These are phyloP conservation scores for Boletus speciosus DNA, from an alignment of 768 basidiomycete genomes.

Conservation along the genomic window DNA sequence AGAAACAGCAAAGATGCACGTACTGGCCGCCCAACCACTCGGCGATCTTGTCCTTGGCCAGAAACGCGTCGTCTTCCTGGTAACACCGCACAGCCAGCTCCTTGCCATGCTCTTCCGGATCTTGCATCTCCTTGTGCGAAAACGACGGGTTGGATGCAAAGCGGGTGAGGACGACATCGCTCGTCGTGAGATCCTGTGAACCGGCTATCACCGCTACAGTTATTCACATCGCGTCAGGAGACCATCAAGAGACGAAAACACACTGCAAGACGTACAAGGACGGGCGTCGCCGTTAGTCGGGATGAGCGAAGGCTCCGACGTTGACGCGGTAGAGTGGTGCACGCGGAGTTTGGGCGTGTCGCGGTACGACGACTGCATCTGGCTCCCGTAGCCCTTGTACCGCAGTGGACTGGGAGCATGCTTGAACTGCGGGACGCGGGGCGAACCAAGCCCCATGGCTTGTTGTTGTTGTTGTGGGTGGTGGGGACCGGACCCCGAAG, in stretches of 20 bases:
- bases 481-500: conserved; percentile 28
- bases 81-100: conserved; percentile 77
- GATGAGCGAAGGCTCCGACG: conserved; percentile 79
- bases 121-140: conserved; percentile 46
- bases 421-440: conserved; percentile 34
- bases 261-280: conserved; percentile 38
- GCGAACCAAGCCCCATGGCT: conserved; percentile 25
- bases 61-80: conserved; percentile 80
- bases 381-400: conserved; percentile 37
- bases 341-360: conserved; percentile 49
- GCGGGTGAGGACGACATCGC: conserved; percentile 45
- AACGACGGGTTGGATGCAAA: conserved; percentile 39
- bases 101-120: conserved; percentile 61
- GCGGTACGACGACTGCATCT: conserved; percentile 37
- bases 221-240: conserved; percentile 9
- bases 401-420: conserved; percentile 44
- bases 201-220: conserved; percentile 24
- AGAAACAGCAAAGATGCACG: conserved; percentile 37
- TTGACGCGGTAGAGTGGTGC: conserved; percentile 71
- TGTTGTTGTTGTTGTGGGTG: conserved; percentile 18
- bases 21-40: conserved; percentile 94
- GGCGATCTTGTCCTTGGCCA: conserved; percentile 84
- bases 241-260: conserved; percentile 13
- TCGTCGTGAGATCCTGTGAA: conserved; percentile 55
- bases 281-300: conserved; percentile 48